These are phyloP conservation scores for Paramyrothecium roridum DNA, from an alignment of 2,329 filamentous ascomycete species.

Conservation along the genomic window DNA sequence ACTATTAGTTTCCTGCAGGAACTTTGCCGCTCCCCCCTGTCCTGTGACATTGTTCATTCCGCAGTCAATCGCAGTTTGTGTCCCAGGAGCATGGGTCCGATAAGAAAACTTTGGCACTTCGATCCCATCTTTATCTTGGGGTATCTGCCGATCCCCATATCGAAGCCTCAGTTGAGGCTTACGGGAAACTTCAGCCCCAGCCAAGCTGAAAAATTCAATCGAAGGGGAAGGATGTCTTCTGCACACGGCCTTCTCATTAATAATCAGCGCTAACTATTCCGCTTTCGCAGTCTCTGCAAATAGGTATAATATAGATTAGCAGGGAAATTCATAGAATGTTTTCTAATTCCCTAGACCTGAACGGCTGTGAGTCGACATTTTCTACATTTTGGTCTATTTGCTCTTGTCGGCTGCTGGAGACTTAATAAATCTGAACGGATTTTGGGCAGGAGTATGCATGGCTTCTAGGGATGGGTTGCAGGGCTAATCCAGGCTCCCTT, in stretches of 20 bases:
- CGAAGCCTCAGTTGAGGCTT: neutral
- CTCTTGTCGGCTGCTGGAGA: neutral
- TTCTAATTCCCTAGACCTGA: neutral
- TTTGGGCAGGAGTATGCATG: neutral
- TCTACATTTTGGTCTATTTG: neutral
- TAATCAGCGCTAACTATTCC: neutral
- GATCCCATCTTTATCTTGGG: neutral
- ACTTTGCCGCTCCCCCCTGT: neutral
- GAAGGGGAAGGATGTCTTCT: neutral
- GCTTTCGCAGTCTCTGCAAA: neutral
- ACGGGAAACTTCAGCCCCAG: neutral
- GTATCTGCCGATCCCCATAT: neutral
- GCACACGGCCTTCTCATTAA: neutral
- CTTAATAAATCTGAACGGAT: neutral
- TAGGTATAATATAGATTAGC: neutral
- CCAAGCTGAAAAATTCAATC: neutral
- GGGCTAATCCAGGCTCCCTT: neutral
- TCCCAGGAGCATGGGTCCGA: neutral
- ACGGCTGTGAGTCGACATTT: neutral
- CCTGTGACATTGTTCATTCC: neutral
- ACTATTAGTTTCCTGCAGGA: neutral
- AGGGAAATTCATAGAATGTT: neutral
- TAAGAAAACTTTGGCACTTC: neutral
- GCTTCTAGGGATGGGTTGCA: neutral
- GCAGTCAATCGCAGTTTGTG: neutral